Conservation (phyloP, 2,329 filamentous ascomycete species). For the Ophiocordyceps robertsii region DNA sequence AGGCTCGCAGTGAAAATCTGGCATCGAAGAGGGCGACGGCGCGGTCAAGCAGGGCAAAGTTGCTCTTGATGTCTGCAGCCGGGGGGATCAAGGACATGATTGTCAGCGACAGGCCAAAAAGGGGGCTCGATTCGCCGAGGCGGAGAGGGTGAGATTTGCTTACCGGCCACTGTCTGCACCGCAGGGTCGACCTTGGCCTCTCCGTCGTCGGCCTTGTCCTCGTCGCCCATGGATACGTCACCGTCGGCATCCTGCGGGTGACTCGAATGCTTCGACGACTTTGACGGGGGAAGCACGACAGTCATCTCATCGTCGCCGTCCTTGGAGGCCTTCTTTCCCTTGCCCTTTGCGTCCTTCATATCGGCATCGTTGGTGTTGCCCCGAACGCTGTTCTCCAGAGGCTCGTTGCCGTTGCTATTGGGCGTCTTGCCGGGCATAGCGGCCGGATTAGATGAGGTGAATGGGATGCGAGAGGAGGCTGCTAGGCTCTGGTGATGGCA, state of each 20-base stretch:
- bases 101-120: constrained; percentile 4
- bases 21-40: constrained; percentile 89
- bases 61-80: constrained; percentile 75
- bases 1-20: constrained; percentile 83
- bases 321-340: constrained; percentile 49
- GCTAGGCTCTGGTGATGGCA: not conserved
- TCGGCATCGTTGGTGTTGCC: constrained; percentile 47
- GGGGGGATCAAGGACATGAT: not conserved
- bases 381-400: constrained; percentile 53
- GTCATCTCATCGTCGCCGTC: constrained; percentile 71
- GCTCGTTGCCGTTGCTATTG: constrained; percentile 57
- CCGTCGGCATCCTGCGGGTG: constrained; percentile 48
- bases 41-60: constrained; percentile 81
- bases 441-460: constrained; percentile 4
- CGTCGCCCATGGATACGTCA: constrained; percentile 58
- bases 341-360: constrained; percentile 57
- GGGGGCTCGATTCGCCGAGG: no score
- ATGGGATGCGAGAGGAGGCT: not conserved
- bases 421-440: constrained; percentile 62
- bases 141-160: constrained; percentile 8
- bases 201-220: constrained; percentile 37
- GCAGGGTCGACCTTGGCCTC: constrained; percentile 47
- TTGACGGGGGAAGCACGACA: constrained; percentile 63
- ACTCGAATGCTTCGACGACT: constrained; percentile 45
- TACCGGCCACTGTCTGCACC: constrained; percentile 47